Conservation (phyloP, 2,329 filamentous ascomycete genomes). For the Fusarium albosuccineum region DNA sequence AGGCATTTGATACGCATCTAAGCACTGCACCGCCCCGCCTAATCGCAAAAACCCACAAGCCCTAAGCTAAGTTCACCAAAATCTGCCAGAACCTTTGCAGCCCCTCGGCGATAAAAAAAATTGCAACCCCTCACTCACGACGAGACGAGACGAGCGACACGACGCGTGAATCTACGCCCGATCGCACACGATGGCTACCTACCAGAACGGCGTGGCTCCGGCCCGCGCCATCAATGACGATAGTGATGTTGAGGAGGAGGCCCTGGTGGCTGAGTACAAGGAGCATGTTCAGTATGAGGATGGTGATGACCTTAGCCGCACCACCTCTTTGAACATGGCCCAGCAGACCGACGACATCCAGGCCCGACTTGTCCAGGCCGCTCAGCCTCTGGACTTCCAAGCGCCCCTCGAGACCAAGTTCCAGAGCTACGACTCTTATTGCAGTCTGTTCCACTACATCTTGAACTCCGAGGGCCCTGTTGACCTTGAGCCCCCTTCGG, state of each 20-base stretch:
- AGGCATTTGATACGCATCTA: conserved; percentile 48
- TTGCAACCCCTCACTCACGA: conserved; percentile 52
- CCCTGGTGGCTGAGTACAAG: conserved; percentile 93
- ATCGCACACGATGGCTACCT: conserved; percentile 67
- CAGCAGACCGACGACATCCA: conserved; percentile 92
- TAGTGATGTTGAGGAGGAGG: conserved; percentile 96
- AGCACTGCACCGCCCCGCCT: conserved; percentile 24
- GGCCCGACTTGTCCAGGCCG: conserved; percentile 89
- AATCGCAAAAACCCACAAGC: conserved; percentile 44
- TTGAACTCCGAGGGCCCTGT: conserved; percentile 99
- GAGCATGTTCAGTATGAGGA: conserved; percentile 97
- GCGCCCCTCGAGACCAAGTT: conserved; percentile 97
- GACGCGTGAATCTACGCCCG: conserved; percentile 49
- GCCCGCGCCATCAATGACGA: conserved; percentile 78
- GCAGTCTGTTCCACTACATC: conserved; percentile 99
- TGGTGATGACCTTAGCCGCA: conserved; percentile 82
- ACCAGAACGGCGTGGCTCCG: conserved; percentile 72
- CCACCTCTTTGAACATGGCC: conserved; percentile 75
- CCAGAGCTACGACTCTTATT: conserved; percentile 99
- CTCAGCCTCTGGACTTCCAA: conserved; percentile 95
- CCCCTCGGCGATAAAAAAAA: conserved; percentile 53
- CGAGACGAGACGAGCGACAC: conserved; percentile 42
- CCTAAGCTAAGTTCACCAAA: conserved; percentile 51
- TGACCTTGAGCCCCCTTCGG: conserved; percentile 94
- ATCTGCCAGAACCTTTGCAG: conserved; percentile 47